Evolutionary conservation across 768 basidiomycete species (phyloP).

Genomic region (Astraeus odoratus): DNA sequence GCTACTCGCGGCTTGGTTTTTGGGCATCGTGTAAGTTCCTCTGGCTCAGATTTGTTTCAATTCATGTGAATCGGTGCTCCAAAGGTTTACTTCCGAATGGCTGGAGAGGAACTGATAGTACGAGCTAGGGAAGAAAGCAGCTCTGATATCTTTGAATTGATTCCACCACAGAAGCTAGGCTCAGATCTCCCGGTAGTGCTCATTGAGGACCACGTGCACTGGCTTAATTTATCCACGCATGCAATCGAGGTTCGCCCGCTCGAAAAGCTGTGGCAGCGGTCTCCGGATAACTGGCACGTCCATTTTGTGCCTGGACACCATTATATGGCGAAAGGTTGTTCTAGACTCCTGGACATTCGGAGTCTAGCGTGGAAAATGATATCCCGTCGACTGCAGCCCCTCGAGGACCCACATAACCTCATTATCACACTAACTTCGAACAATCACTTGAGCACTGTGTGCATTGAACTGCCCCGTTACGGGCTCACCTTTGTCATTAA

Average conservation of each 20-base stretch:
- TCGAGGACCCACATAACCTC: neutral
- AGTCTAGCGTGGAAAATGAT: conserved; percentile 6
- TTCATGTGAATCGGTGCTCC: too few relatives aligned
- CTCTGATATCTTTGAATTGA: conserved; percentile 13
- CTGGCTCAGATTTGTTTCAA: neutral
- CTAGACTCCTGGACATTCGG: neutral
- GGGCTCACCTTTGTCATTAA: neutral
- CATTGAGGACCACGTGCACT: conserved; percentile 21
- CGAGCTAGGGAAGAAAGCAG: conserved; percentile 2
- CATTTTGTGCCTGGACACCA: neutral
- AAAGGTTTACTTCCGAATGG: conserved; percentile 22
- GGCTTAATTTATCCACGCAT: conserved; percentile 21
- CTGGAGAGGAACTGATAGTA: conserved; percentile 13
- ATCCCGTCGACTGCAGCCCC: neutral
- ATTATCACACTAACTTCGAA: neutral
- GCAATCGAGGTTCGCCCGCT: conserved; percentile 25
- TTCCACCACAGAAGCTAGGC: conserved; percentile 16
- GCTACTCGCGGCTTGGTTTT: conserved; percentile 12
- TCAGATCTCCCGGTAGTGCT: conserved; percentile 22
- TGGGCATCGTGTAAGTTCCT: conserved; percentile 6
- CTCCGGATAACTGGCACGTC: conserved; percentile 20
- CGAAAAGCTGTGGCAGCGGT: conserved; percentile 19
- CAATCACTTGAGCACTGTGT: too few relatives aligned
- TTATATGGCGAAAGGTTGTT: neutral
- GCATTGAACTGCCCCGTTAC: too few relatives aligned